Percentiles rank a stretch among this genome's conserved stretches.
Conservation (phyloP, 306 rosid species). For the Neltuma alba region DNA sequence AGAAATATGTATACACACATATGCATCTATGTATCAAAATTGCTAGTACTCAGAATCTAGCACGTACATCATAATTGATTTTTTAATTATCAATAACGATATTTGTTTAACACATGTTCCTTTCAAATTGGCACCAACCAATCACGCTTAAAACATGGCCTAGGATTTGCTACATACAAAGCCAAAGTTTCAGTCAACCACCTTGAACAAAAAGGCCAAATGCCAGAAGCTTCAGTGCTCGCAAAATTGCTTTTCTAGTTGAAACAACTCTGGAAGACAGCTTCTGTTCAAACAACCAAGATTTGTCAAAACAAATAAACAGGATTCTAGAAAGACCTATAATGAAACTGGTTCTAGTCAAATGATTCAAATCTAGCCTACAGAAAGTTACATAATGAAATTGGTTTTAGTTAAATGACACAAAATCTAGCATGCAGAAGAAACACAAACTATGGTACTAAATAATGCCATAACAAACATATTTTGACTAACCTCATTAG, state of each 20-base stretch:
- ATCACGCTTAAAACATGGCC: slow-evolving; percentile 20
- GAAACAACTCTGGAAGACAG: slow-evolving; percentile 62
- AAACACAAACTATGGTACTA: background rate
- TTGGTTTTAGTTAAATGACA: background rate
- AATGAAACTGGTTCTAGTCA: background rate
- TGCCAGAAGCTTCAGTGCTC: slow-evolving; percentile 78
- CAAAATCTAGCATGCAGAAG: background rate
- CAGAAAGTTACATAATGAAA: background rate
- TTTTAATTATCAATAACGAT: background rate
- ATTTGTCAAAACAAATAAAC: slow-evolving; percentile 19
- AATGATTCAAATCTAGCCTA: background rate
- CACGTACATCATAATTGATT: background rate
- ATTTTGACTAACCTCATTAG: background rate
- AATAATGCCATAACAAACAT: background rate
- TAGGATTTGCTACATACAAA: slow-evolving; percentile 22
- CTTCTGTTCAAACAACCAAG: slow-evolving; percentile 54
- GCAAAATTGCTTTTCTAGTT: slow-evolving; percentile 63
- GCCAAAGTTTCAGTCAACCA: slow-evolving; percentile 31
- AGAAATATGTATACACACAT: background rate
- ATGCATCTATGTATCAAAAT: background rate
- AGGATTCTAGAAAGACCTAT: background rate
- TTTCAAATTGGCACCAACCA: background rate
- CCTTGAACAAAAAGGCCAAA: slow-evolving; percentile 96
- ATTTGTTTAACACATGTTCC: background rate
- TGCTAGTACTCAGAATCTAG: background rate